Base-by-base conservation (phyloP, 345 rosid genomes). In the Litchi chinensis region DNA sequence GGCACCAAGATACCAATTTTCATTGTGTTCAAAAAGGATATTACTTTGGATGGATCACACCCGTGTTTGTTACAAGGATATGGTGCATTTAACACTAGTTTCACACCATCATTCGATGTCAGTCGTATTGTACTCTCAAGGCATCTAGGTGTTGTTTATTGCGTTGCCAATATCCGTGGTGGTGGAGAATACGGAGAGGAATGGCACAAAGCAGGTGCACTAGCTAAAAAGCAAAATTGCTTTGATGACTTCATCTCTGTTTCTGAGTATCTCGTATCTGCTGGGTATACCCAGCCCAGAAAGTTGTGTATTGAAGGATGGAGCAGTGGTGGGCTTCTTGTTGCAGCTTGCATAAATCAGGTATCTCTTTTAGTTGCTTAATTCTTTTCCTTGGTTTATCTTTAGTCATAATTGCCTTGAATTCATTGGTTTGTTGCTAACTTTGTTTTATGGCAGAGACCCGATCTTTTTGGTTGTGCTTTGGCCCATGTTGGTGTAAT, bases 171-270 rank as follows among this genome's bases (percentile, higher is more conserved):
- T 79, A 88, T 94, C 21, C 98, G 98, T 22, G 99, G 99, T 54
- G 99, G 99, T 44, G 99, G 98, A 73, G 99, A 94, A 84, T 94
- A 96, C 67, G 99, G 98, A 62, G 97, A 94, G 87, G 95, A 93
- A 80, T 94, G 99, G 99, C 98, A 96, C 77, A 91, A 93, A 82
- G 91, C 93, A 43, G 99, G 98, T 0, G 79, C 98, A 6, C 92
- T 94, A 52, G 86, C 85, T 0, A 88, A 85, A 65, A 96, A 96
- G 81, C 99, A 96, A 83, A 96, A 91, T 68, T 91, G 94, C 87
- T 91, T 96, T 66, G 95, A 93, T 84, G 97, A 96, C 82, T 96
- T 96, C 86, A 91, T 94, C 77, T 88, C 92, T 65, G 91, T 89
- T 44, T 89, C 94, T 16, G 93, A 96, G 74, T 89, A 90, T 83